Evolutionary conservation across 2,329 filamentous ascomycete genomes (phyloP).

Genomic region (Helotiales sp.): DNA sequence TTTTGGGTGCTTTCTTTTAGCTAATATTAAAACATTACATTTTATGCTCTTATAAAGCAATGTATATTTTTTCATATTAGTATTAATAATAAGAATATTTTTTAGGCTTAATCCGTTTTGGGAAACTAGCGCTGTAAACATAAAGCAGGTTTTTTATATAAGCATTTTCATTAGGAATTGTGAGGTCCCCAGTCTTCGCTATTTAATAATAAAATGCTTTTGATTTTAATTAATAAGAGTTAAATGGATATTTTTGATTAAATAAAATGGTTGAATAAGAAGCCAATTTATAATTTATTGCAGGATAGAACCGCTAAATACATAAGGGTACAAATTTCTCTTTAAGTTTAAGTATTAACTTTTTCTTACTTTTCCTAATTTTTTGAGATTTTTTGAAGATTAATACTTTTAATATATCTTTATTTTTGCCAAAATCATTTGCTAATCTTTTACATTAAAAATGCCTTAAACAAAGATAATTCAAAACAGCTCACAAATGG

Average conservation of each 20-base stretch:
- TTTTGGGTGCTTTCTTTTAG: too few relatives aligned
- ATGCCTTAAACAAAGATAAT: too few relatives aligned
- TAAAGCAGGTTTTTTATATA: neutral
- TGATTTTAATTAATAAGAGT: neutral
- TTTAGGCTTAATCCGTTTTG: neutral
- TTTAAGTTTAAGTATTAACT: neutral
- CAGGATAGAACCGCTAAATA: neutral
- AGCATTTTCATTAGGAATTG: neutral
- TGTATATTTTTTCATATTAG: too few relatives aligned
- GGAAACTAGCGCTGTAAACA: neutral
- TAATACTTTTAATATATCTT: too few relatives aligned
- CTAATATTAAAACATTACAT: too few relatives aligned
- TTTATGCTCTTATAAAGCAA: too few relatives aligned
- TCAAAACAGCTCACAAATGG: too few relatives aligned
- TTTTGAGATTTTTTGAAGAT: too few relatives aligned
- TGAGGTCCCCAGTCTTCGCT: neutral
- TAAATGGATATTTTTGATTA: neutral
- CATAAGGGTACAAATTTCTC: constrained; percentile 4
- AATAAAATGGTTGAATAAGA: neutral
- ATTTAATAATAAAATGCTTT: neutral
- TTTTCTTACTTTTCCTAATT: too few relatives aligned
- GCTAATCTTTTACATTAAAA: too few relatives aligned
- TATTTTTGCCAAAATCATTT: too few relatives aligned
- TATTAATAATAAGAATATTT: neutral
- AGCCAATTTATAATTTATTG: neutral